Evolutionary conservation across 2,329 filamentous ascomycete genomes (phyloP), one percentile per base, ranked within the genome.

Genomic region (Rugonectria rugulosa): DNA sequence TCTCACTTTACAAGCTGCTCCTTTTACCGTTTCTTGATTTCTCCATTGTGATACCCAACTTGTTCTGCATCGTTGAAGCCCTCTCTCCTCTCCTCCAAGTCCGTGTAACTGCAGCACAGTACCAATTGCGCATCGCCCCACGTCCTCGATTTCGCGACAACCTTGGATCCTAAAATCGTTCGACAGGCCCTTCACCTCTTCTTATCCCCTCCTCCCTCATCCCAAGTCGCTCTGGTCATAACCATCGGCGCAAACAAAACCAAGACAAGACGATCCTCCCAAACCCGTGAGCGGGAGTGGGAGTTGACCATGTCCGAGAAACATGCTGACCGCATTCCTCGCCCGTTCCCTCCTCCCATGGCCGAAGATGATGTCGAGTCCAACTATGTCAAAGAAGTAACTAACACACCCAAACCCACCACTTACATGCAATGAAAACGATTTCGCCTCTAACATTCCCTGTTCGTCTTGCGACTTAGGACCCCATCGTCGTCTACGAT

Each of bases 291-390:
- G 38, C 55, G 38, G 42, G 53, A 40, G 51, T 60, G 57, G 64
- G 48, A 32, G 21, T n/a, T 24, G 41, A 52, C 44, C 15, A 66
- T 65, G 60, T 38, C 47, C 49, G 50, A 42, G 34, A 63, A 57
- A 53, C 53, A 57, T 21, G 43, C 49, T 15, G 56, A 61, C 24
- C 62, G 63, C 55, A 55, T 60, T 17, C 56, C 60, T 9, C 53
- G 65, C 48, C 65, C 59, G 20, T 67, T 62, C 36, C 65, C 65
- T 47, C 64, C 64, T 60, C 65, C 65, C 37, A 63, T 66, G 34
- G 65, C 57, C 36, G 57, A 63, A 42, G 65, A 67, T 45, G 65
- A 68, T 52, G 60, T 68, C 45, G 65, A 68, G 41, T 68, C 65
- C 5, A 67, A 63, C 26, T 53, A 68, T 21, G 51, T 56, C 15